Conservation (phyloP, 2,329 filamentous ascomycete genomes). For the Fusarium verticillioides region DNA sequence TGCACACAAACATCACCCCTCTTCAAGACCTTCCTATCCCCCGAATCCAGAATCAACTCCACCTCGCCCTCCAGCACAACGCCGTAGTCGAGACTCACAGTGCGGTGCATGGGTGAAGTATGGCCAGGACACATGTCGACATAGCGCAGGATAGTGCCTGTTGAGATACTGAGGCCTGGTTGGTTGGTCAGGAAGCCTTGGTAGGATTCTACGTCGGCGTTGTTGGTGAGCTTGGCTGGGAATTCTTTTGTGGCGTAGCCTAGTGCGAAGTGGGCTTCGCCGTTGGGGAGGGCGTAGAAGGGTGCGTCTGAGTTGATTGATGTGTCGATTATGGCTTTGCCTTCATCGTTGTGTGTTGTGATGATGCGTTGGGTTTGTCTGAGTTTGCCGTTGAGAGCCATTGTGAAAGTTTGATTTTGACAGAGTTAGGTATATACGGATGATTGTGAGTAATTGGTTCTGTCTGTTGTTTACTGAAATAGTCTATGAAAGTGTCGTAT, state of each 20-base stretch:
- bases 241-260: conserved; percentile 44
- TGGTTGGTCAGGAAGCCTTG: conserved; percentile 23
- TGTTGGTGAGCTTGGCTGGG: conserved; percentile 32
- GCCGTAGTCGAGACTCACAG: conserved; percentile 65
- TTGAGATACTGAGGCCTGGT: conserved; percentile 46
- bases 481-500: background rate
- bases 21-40: conserved; percentile 57
- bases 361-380: conserved; percentile 36
- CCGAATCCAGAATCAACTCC: conserved; percentile 63
- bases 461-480: fast-evolving
- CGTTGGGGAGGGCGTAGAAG: conserved; percentile 32
- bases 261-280: conserved; percentile 38
- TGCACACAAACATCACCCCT: conserved; percentile 66
- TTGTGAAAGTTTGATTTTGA: background rate
- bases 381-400: conserved; percentile 37
- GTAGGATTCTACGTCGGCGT: conserved; percentile 41
- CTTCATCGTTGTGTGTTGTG: conserved; percentile 43
- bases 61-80: conserved; percentile 65
- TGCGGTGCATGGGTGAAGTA: conserved; percentile 54
- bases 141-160: conserved; percentile 57
- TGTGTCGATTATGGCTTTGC: conserved; percentile 36
- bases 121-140: conserved; percentile 58
- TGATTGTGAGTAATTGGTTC: fast-evolving
- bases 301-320: conserved; percentile 35
- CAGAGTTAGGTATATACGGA: background rate